A percentile compares a stretch with the other conserved stretches of the same genome.
Evolutionary conservation across 1,139 yeast species (phyloP).

Genomic region (Blastobotrys proliferans): DNA sequence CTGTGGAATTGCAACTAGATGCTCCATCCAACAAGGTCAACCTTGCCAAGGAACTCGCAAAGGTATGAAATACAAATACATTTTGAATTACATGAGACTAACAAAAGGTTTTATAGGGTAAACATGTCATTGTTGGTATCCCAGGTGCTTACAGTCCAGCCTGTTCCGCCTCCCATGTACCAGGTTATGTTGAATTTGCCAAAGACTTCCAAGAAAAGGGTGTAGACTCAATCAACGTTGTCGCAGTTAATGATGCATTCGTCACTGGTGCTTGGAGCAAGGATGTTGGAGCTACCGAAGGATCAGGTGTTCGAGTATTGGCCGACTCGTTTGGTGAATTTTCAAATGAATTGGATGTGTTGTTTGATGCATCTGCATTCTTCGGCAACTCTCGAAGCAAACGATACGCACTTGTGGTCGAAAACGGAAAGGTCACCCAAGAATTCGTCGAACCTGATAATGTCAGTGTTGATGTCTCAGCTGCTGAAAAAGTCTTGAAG

Average conservation of each 20-base stretch:
- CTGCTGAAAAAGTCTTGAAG: slow-evolving; percentile 46
- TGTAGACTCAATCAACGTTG: slow-evolving; percentile 51
- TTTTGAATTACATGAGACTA: neutral
- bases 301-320: slow-evolving; percentile 41
- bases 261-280: slow-evolving; percentile 79
- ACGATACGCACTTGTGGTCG: slow-evolving; percentile 72
- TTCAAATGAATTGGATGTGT: slow-evolving; percentile 57
- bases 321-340: slow-evolving; percentile 79
- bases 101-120: no score
- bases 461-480: slow-evolving; percentile 58
- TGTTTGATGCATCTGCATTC: slow-evolving; percentile 65
- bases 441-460: slow-evolving; percentile 79
- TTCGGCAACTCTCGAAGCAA: slow-evolving; percentile 73
- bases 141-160: slow-evolving; percentile 94
- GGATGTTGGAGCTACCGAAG: slow-evolving; percentile 34
- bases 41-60: slow-evolving; percentile 51
- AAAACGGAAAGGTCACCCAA: slow-evolving; percentile 64
- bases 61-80: slow-evolving; percentile 19
- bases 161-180: slow-evolving; percentile 73
- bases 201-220: slow-evolving; percentile 62
- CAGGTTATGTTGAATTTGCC: slow-evolving; percentile 60
- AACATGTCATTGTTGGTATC: slow-evolving; percentile 67
- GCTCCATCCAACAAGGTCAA: slow-evolving; percentile 66
- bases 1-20: slow-evolving; percentile 51
- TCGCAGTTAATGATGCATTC: slow-evolving; percentile 83